These are phyloP conservation scores for Leptographium procerum DNA, from an alignment of 2,329 filamentous ascomycete genomes.

Conservation along the genomic window DNA sequence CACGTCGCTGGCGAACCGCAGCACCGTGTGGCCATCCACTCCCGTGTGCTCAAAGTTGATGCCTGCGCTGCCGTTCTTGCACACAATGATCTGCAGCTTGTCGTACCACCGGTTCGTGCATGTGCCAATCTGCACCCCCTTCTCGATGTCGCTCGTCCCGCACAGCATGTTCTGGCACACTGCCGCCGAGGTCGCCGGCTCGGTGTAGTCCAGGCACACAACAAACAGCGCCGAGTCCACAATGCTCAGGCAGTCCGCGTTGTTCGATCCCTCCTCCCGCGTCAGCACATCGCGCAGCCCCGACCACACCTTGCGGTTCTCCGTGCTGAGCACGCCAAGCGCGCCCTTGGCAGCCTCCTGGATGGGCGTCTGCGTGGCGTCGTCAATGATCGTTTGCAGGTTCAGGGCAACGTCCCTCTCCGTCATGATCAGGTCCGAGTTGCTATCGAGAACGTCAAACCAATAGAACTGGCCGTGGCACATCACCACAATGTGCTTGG, in stretches of 20 bases:
- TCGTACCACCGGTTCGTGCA: conserved; percentile 99
- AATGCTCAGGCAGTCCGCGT: conserved; percentile 89
- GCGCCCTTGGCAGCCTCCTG: conserved; percentile 94
- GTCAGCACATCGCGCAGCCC: conserved; percentile 79
- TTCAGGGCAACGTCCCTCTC: conserved; percentile 90
- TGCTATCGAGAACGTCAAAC: conserved; percentile 95
- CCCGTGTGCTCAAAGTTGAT: conserved; percentile 99
- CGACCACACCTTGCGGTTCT: conserved; percentile 95
- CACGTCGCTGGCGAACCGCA: conserved; percentile 89
- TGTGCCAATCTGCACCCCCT: conserved; percentile 89
- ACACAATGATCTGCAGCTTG: conserved; percentile 97
- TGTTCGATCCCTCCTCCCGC: conserved; percentile 78
- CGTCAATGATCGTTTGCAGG: conserved; percentile 81
- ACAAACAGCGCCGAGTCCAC: conserved; percentile 91
- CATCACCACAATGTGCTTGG: conserved; percentile 86
- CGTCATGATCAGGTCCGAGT: conserved; percentile 92
- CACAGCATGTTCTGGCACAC: conserved; percentile 99
- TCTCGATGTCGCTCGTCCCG: conserved; percentile 81
- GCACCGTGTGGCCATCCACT: conserved; percentile 91
- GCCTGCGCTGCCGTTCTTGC: conserved; percentile 94
- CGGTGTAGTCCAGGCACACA: conserved; percentile 84
- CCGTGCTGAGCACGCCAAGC: conserved; percentile 84
- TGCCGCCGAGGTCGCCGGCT: conserved; percentile 66
- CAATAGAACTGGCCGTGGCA: conserved; percentile 96
- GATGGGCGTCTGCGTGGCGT: conserved; percentile 79